Percentiles rank a stretch among this genome's conserved stretches.
phyloP scores from a whole-genome alignment of 306 rosid species.

The Oemleria cerasiformis region DNA sequence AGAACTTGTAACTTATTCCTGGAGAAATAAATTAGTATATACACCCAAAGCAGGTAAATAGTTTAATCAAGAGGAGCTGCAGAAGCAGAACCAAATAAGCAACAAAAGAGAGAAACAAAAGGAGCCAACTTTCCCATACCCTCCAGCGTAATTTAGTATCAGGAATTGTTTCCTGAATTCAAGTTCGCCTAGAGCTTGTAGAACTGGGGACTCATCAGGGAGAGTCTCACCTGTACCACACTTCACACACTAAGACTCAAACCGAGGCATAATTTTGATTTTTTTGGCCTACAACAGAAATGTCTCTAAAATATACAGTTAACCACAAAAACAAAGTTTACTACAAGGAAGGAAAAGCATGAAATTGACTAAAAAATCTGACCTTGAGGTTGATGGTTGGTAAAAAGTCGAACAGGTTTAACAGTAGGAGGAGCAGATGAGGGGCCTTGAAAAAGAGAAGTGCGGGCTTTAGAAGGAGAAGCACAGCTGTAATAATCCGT shows the following conservation, averaged over 20 bases:
- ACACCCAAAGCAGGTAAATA: background rate
- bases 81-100: background rate
- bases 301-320: background rate
- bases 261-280: too few species aligned
- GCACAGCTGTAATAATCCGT: background rate
- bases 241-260: background rate
- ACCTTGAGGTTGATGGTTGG: background rate
- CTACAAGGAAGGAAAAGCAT: background rate
- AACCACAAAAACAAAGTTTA: background rate
- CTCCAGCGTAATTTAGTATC: conserved; percentile 53
- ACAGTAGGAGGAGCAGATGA: background rate
- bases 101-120: too few species aligned
- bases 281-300: too few species aligned
- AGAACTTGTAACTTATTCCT: background rate
- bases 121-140: conserved; percentile 29
- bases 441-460: conserved; percentile 2
- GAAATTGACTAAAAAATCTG: background rate
- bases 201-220: background rate
- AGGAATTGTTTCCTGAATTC: conserved; percentile 71
- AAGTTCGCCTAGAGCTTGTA: conserved; percentile 63
- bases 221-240: background rate
- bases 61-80: background rate
- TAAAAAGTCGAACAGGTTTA: background rate
- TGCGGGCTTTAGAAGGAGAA: background rate
- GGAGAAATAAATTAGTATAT: background rate